These are phyloP conservation scores for Lobulomyces angularis DNA, from an alignment of 192 early-diverging fungal species.

Conservation along the genomic window DNA sequence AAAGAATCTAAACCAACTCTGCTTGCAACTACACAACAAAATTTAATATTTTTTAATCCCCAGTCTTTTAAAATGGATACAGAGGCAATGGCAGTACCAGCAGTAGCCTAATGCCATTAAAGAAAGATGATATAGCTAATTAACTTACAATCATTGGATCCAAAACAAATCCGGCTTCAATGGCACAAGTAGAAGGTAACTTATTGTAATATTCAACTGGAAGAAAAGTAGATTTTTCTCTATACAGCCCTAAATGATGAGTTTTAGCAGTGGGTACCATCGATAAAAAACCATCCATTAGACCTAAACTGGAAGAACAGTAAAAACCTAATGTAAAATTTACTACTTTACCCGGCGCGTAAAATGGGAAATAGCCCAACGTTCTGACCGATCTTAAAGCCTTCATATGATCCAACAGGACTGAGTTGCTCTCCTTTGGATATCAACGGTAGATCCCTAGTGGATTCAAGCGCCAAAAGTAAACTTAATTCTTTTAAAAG, in stretches of 20 bases:
- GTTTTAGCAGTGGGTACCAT: slow-evolving; percentile 59
- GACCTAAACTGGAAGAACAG: too few species aligned
- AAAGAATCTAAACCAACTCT: slow-evolving; percentile 30
- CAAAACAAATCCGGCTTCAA: slow-evolving; percentile 58
- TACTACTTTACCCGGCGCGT: slow-evolving; percentile 13
- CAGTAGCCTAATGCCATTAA: background rate
- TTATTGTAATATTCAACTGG: slow-evolving; percentile 94
- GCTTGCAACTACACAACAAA: slow-evolving; percentile 50
- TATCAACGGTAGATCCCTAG: slow-evolving; percentile 20
- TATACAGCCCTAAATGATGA: slow-evolving; percentile 67
- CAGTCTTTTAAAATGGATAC: slow-evolving; percentile 68
- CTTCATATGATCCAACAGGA: slow-evolving; percentile 15
- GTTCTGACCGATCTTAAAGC: slow-evolving; percentile 20
- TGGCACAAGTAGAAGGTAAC: slow-evolving; percentile 52
- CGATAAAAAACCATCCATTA: slow-evolving; percentile 40
- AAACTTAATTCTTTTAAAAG: slow-evolving; percentile 22
- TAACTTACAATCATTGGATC: slow-evolving; percentile 75
- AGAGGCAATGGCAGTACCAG: slow-evolving; percentile 57
- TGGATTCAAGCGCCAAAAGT: slow-evolving; percentile 19
- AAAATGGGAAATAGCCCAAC: slow-evolving; percentile 29
- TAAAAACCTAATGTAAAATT: too few species aligned
- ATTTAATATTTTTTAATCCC: slow-evolving; percentile 61
- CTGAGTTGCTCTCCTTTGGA: slow-evolving; percentile 4
- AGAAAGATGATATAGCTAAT: background rate
- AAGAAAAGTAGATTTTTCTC: slow-evolving; percentile 65